Percentiles rank a stretch among this genome's conserved stretches.
Evolutionary conservation across 768 basidiomycete genomes (phyloP).

Genomic region (Lactarius sp.): DNA sequence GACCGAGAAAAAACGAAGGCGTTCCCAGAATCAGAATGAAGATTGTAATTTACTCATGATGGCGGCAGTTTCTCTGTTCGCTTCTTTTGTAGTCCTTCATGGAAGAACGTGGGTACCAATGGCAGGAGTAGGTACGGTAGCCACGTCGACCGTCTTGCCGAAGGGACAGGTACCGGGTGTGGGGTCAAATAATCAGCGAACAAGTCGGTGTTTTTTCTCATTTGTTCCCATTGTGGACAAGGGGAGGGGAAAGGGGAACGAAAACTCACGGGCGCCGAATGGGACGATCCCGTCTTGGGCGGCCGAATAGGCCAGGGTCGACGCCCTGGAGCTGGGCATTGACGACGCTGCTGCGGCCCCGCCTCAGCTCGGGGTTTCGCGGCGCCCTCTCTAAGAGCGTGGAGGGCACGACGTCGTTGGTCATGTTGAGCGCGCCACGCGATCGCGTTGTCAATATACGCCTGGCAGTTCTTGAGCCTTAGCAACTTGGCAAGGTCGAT

Average conservation of each 20-base stretch:
- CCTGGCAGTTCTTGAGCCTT: slow-evolving; percentile 38
- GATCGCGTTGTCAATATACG: slow-evolving; percentile 41
- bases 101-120: neutral
- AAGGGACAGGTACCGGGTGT: slow-evolving; percentile 23
- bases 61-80: neutral
- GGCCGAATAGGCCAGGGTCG: slow-evolving; percentile 49
- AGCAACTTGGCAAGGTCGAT: slow-evolving; percentile 44
- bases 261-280: slow-evolving; percentile 41
- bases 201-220: neutral
- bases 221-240: neutral
- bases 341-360: slow-evolving; percentile 35
- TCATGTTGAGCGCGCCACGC: slow-evolving; percentile 40
- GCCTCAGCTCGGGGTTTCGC: slow-evolving; percentile 42
- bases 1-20: neutral
- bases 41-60: neutral
- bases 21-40: neutral
- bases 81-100: neutral
- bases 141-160: slow-evolving; percentile 12
- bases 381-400: slow-evolving; percentile 49
- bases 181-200: neutral
- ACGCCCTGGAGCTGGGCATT: slow-evolving; percentile 52
- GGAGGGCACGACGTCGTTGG: slow-evolving; percentile 40
- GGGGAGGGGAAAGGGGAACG: neutral
- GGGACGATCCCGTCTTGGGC: slow-evolving; percentile 46
- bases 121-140: slow-evolving; percentile 8